Percentiles rank a stretch among this genome's conserved stretches.
phyloP scores from a whole-genome alignment of 768 basidiomycete genomes.

The Tephrocybe sp. region DNA sequence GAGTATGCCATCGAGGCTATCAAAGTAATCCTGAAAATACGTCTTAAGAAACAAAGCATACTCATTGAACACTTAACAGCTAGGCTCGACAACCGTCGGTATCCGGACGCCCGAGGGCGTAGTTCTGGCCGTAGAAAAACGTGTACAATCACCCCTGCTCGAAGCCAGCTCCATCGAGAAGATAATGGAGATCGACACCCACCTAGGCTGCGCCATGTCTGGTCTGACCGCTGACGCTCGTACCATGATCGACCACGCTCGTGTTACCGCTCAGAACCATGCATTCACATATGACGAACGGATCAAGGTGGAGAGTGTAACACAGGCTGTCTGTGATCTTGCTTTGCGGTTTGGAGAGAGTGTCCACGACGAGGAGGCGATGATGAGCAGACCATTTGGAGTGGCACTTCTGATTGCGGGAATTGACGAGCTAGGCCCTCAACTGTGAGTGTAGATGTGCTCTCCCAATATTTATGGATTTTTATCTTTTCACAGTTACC shows the following conservation, averaged over 20 bases:
- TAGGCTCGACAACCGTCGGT: constrained; percentile 97
- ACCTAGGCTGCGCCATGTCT: constrained; percentile 98
- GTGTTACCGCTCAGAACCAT: constrained; percentile 95
- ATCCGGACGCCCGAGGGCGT: constrained; percentile 89
- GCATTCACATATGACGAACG: constrained; percentile 94
- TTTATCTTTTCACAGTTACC: constrained; percentile 59
- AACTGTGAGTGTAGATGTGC: constrained; percentile 62
- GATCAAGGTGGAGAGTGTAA: constrained; percentile 97
- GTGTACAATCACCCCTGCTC: constrained; percentile 93
- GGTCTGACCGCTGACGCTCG: constrained; percentile 96
- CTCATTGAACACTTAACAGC: constrained; percentile 46
- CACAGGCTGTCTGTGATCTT: constrained; percentile 97
- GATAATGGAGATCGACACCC: constrained; percentile 98
- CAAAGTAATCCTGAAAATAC: constrained; percentile 56
- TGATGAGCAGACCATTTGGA: constrained; percentile 99
- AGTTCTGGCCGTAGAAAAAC: constrained; percentile 96
- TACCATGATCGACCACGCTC: constrained; percentile 99
- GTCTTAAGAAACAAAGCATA: neutral
- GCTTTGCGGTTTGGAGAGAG: constrained; percentile 98
- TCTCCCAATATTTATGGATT: neutral
- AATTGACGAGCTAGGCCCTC: constrained; percentile 92
- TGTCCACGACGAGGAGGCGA: constrained; percentile 97
- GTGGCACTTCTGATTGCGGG: constrained; percentile 98
- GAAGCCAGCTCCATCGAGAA: constrained; percentile 97
- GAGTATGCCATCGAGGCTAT: constrained; percentile 99